Conservation (phyloP, 1,284 basidiomycete genomes). For the Uromyces viciae-fabae region DNA sequence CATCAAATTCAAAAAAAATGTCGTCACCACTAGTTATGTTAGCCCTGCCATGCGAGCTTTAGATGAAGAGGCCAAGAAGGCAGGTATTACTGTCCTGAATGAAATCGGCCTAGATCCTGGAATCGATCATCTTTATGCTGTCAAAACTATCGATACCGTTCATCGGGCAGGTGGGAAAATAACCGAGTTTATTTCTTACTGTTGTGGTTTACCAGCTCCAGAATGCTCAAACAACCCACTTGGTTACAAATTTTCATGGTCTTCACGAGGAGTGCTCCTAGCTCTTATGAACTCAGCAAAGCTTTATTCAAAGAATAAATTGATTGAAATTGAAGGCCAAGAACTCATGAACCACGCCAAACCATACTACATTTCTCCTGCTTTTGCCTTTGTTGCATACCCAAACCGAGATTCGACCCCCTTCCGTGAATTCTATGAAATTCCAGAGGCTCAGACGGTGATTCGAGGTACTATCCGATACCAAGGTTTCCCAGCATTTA, state of each 20-base stretch:
- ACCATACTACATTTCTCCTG: constrained; percentile 92
- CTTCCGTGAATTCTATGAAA: constrained; percentile 77
- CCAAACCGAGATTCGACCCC: constrained; percentile 92
- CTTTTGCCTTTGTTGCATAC: constrained; percentile 93
- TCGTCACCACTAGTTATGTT: constrained; percentile 95
- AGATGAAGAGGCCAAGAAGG: constrained; percentile 75
- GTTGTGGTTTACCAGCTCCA: constrained; percentile 90
- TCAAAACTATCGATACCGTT: constrained; percentile 93
- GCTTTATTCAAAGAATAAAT: constrained; percentile 68
- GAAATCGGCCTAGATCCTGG: constrained; percentile 97
- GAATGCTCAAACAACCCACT: constrained; percentile 86
- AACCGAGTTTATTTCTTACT: constrained; percentile 83
- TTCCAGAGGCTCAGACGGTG: constrained; percentile 88
- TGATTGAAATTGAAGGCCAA: constrained; percentile 63
- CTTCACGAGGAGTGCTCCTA: constrained; percentile 88
- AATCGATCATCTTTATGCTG: constrained; percentile 68
- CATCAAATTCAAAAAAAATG: constrained; percentile 88
- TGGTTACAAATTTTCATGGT: constrained; percentile 99
- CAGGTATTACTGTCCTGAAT: constrained; percentile 93
- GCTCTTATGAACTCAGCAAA: constrained; percentile 88
- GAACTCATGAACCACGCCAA: constrained; percentile 82
- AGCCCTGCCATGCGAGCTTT: constrained; percentile 82
- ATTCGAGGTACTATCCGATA: constrained; percentile 91
- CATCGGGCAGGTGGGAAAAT: constrained; percentile 92
- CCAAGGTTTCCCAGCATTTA: constrained; percentile 97